Evolutionary conservation across 2,329 filamentous ascomycete species (phyloP).

Genomic region (Dendrostoma leiphaemia): DNA sequence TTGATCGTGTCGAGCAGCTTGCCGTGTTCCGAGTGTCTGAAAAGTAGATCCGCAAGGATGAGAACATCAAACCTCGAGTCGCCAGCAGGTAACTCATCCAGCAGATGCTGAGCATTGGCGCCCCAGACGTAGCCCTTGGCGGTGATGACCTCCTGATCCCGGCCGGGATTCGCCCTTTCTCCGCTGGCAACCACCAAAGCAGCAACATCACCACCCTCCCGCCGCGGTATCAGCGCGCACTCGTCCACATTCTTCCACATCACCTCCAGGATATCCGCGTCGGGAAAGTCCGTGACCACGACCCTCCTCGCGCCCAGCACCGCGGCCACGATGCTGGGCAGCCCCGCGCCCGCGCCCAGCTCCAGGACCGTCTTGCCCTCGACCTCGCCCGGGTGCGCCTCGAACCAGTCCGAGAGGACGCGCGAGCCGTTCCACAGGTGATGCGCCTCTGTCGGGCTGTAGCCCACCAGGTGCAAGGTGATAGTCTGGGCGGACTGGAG

Average conservation of each 20-base stretch:
- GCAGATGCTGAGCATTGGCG: constrained; percentile 55
- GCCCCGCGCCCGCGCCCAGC: constrained; percentile 82
- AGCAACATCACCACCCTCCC: constrained; percentile 31
- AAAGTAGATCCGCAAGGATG: constrained; percentile 84
- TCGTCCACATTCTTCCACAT: constrained; percentile 72
- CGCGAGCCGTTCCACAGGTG: constrained; percentile 88
- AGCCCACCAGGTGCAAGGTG: constrained; percentile 76
- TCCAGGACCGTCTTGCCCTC: constrained; percentile 72
- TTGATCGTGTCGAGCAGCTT: constrained; percentile 73
- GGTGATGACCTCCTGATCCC: constrained; percentile 40
- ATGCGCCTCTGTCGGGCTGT: constrained; percentile 87
- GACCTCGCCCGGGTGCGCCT: constrained; percentile 65
- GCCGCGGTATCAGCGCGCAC: constrained; percentile 38
- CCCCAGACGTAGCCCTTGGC: constrained; percentile 85
- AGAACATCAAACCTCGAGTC: constrained; percentile 68
- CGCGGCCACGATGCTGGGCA: constrained; percentile 77
- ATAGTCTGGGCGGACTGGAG: constrained; percentile 65
- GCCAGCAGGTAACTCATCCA: constrained; percentile 47
- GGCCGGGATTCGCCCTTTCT: constrained; percentile 29
- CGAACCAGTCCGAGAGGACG: constrained; percentile 74
- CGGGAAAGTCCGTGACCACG: constrained; percentile 87
- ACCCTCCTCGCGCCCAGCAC: constrained; percentile 67
- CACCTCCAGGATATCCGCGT: constrained; percentile 77
- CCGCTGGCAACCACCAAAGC: no score
- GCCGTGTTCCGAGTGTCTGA: constrained; percentile 83